Evolutionary conservation across 1,139 yeast genomes (phyloP), one percentile per base, ranked within the genome.

Genomic region (Arxiozyma bovina): DNA sequence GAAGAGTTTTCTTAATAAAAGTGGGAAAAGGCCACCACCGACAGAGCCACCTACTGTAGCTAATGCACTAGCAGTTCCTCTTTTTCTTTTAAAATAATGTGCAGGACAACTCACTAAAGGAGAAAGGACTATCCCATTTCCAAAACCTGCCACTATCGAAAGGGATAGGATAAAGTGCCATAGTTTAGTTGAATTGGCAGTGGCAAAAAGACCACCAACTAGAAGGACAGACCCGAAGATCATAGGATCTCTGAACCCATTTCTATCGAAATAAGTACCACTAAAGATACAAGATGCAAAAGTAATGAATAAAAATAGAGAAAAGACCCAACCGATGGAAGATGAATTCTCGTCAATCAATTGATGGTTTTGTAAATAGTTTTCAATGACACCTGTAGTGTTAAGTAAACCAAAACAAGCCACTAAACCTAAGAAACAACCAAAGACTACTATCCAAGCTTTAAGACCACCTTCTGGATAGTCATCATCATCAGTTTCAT

Each of bases 21-120:
- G 67, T 1, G 89, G 85, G 64, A 82, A 80, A 1, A 81, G 70
- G 34, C 82, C 77, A 50, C 87, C 87, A 20, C 91, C 91, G 6
- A 83, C 66, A 38, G 83, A 76, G 0, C 89, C 89, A n/a, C 89
- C 88, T 61, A 78, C 77, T 6, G 85, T 79, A 0, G 85, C 85
- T 4, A 82, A 65, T 1, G 87, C 82, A 48, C 81, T 65, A 4
- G 87, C 88, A 57, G 78, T 67, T 1, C 84, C 90, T 55, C 90
- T 70, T 57, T 74, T 81, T 55, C 65, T 72, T 56, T 75, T 70
- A 62, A 82, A 85, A 78, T 85, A 84, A 61, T 83, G 88, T 2
- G 83, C 77, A 40, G 83, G 73, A 2, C 77, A 79, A 2, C 84
- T 82, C 40, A 85, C 76, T 55, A 80, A 67, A 0, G 88, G 87